Conservation (phyloP, 306 rosid genomes). For the Adenanthera pavonina region DNA sequence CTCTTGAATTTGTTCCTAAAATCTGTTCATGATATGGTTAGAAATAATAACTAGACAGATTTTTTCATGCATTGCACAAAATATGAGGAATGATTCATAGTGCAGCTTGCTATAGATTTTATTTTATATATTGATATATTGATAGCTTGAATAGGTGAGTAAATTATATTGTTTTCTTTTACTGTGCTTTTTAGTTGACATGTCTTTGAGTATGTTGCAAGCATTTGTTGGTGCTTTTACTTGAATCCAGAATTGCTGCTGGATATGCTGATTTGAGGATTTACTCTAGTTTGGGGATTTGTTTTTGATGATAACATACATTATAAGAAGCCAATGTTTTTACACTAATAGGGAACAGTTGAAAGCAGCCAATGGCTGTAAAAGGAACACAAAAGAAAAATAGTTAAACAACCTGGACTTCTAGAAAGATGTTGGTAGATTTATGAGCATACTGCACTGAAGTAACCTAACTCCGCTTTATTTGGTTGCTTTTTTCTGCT, state of each 20-base stretch:
- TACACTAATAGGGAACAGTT: background rate
- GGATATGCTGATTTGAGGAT: background rate
- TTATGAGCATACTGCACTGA: too few relatives aligned
- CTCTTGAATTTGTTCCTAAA: slow-evolving; percentile 6
- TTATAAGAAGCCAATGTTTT: background rate
- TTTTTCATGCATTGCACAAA: too few relatives aligned
- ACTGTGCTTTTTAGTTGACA: background rate
- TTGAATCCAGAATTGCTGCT: slow-evolving; percentile 9
- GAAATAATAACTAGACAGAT: slow-evolving; percentile 1
- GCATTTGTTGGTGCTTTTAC: background rate
- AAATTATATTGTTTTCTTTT: slow-evolving; percentile 9
- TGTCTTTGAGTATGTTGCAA: background rate
- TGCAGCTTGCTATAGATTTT: background rate
- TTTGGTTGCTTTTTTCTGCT: background rate
- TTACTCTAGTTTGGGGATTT: background rate
- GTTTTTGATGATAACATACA: background rate
- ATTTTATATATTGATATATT: too few relatives aligned
- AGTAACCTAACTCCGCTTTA: background rate
- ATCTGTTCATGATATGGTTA: background rate
- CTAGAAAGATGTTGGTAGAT: background rate
- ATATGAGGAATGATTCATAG: too few relatives aligned
- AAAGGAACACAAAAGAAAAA: background rate
- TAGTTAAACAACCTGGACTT: background rate
- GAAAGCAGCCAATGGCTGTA: background rate
- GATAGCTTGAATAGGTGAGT: background rate